Percentiles rank a stretch among this genome's conserved stretches.
Conservation (phyloP, 164 flowering plant genomes). For the Stephania yunnanensis region DNA sequence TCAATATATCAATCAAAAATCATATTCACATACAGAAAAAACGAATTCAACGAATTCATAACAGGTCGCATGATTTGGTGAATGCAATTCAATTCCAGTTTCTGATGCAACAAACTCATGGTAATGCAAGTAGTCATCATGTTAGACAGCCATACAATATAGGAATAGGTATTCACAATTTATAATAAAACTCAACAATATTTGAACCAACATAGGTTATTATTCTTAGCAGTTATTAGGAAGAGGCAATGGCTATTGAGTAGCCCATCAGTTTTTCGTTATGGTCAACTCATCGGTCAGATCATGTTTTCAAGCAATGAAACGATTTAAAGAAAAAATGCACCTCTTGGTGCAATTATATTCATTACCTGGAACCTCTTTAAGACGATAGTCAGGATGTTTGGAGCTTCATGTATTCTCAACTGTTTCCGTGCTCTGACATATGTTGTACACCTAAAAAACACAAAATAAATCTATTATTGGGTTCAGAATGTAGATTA, state of each 20-base stretch:
- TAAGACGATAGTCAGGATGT: slow-evolving; percentile 77
- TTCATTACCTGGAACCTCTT: slow-evolving; percentile 81
- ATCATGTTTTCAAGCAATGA: too few species aligned
- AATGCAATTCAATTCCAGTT: neutral
- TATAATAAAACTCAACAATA: neutral
- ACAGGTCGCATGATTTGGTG: neutral
- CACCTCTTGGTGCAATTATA: too few species aligned
- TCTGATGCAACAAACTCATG: neutral
- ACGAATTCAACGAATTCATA: neutral
- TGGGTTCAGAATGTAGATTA: neutral
- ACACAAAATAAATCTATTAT: neutral
- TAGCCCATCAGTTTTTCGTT: too few species aligned
- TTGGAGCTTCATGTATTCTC: slow-evolving; percentile 80
- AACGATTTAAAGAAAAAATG: too few species aligned
- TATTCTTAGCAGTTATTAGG: neutral
- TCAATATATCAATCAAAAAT: too few species aligned
- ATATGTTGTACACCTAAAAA: slow-evolving; percentile 62
- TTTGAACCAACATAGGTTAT: neutral
- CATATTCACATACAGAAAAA: too few species aligned
- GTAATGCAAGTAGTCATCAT: neutral
- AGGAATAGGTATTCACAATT: neutral
- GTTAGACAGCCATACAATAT: neutral
- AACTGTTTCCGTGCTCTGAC: slow-evolving; percentile 80
- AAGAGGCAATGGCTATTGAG: neutral
- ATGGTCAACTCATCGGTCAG: too few species aligned